Evolutionary conservation across 768 basidiomycete species (phyloP).

Genomic region (Phlebiopsis flavidoalba): DNA sequence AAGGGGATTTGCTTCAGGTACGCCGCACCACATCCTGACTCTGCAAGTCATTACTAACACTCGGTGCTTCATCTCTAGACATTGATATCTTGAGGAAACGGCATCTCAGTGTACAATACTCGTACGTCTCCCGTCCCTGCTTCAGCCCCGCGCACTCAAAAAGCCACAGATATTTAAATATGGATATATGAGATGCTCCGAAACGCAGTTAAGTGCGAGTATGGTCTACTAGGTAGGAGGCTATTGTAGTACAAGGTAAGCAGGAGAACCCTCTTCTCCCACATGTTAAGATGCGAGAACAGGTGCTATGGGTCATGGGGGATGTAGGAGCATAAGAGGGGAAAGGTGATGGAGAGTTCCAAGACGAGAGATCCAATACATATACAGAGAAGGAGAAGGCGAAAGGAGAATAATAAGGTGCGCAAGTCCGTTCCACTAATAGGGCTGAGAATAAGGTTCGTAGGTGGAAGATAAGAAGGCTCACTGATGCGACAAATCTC

Average conservation of each 20-base stretch:
- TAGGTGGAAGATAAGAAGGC: not conserved
- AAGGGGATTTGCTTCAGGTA: no score
- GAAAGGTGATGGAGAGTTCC: not conserved
- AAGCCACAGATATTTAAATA: not conserved
- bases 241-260: not conserved
- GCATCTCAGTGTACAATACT: no score
- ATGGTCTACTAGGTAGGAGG: not conserved
- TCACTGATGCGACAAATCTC: conserved; percentile 1
- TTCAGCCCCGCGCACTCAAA: not conserved
- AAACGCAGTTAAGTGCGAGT: not conserved
- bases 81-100: no score
- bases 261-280: not conserved
- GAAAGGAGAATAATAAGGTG: not conserved
- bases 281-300: not conserved
- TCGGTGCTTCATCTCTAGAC: no score
- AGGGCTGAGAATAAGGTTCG: not conserved
- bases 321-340: not conserved
- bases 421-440: not conserved
- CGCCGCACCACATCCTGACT: no score
- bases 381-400: not conserved
- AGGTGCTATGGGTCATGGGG: not conserved
- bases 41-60: no score
- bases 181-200: not conserved
- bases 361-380: not conserved
- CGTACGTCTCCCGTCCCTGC: not conserved